Evolutionary conservation across 306 rosid genomes (phyloP).

Genomic region (Casuarina equisetifolia): DNA sequence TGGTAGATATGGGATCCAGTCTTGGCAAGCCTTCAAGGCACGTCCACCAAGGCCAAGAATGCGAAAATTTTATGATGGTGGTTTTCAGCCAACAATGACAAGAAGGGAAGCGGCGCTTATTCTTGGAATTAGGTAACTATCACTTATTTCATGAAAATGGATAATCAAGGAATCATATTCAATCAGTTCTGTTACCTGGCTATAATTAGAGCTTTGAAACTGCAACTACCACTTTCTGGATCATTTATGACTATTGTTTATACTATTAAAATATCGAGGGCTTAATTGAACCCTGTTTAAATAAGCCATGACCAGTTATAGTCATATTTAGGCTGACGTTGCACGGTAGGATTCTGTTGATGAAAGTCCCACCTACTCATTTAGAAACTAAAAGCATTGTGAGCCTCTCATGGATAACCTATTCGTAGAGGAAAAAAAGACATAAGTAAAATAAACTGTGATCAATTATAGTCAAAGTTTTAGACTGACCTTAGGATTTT

Average conservation of each 20-base stretch:
- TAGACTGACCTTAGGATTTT: background rate
- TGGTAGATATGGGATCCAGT: slow-evolving; percentile 63
- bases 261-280: background rate
- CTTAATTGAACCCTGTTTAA: background rate
- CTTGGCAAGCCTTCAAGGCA: slow-evolving; percentile 73
- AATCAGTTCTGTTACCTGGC: background rate
- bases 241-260: background rate
- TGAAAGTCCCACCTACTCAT: background rate
- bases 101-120: slow-evolving; percentile 73
- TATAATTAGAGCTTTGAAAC: background rate
- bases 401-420: too few species aligned
- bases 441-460: background rate
- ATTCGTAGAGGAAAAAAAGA: too few species aligned
- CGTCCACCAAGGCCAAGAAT: slow-evolving; percentile 48
- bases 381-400: too few species aligned
- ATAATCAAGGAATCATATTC: background rate
- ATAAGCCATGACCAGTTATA: background rate
- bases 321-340: background rate
- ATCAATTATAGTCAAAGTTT: background rate
- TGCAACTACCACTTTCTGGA: background rate
- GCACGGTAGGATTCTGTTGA: background rate
- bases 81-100: slow-evolving; percentile 70
- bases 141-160: background rate
- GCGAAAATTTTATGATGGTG: slow-evolving; percentile 69
- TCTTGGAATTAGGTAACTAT: slow-evolving; percentile 66